A percentile compares a stretch with the other conserved stretches of the same genome.
These are phyloP conservation scores for Penicillium steckii DNA, from an alignment of 495 filamentous ascomycete genomes.

Conservation along the genomic window DNA sequence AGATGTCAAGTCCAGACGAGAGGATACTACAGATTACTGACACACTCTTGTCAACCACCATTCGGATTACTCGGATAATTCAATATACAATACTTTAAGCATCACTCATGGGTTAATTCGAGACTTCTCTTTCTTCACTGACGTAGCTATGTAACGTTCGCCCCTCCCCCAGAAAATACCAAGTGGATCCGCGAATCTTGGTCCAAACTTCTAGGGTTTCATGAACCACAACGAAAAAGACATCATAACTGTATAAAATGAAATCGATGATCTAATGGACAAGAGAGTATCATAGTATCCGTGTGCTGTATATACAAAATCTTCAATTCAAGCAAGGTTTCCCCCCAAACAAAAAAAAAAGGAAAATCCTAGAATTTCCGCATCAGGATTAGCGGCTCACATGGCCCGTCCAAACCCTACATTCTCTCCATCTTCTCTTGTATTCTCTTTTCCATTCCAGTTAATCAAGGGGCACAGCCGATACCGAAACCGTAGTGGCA, in stretches of 20 bases:
- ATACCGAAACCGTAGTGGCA: conserved; percentile 19
- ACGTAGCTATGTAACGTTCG: background rate
- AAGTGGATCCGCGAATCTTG: background rate
- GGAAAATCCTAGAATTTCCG: background rate
- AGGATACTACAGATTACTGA: background rate
- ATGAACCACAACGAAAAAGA: background rate
- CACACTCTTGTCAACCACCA: background rate
- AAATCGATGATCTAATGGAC: background rate
- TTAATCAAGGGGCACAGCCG: conserved; percentile 22
- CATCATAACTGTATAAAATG: background rate
- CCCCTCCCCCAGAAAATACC: background rate
- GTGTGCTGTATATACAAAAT: background rate
- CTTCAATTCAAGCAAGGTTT: background rate
- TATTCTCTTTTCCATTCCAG: background rate
- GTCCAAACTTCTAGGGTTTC: conserved; percentile 4
- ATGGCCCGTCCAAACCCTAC: conserved; percentile 21
- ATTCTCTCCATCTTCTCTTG: conserved; percentile 10
- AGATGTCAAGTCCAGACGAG: background rate
- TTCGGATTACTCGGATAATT: background rate
- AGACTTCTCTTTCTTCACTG: background rate
- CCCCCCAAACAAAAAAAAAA: background rate
- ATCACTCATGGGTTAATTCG: background rate
- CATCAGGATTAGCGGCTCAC: conserved; percentile 18
- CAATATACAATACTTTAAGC: background rate
- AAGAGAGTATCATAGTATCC: background rate